These are phyloP conservation scores for Trichoderma harzianum DNA, from an alignment of 2,329 filamentous ascomycete species.

Conservation along the genomic window DNA sequence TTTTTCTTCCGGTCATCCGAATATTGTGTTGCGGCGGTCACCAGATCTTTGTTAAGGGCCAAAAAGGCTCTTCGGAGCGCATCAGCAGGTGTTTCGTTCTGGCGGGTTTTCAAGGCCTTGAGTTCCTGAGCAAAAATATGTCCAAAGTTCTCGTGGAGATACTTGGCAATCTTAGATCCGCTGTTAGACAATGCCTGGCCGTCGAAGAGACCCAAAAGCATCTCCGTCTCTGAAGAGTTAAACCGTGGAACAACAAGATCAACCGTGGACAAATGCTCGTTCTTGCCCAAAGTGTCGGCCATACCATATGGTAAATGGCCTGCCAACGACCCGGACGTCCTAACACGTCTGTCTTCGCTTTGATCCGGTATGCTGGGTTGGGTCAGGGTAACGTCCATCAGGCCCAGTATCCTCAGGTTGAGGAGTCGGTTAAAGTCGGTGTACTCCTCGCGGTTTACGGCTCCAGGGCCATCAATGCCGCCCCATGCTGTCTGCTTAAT, in stretches of 20 bases:
- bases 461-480: slow-evolving; percentile 47
- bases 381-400: slow-evolving; percentile 97
- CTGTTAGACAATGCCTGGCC: slow-evolving; percentile 84
- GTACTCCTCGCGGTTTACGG: slow-evolving; percentile 60
- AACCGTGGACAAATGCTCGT: slow-evolving; percentile 92
- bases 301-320: slow-evolving; percentile 93
- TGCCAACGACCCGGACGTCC: slow-evolving; percentile 92
- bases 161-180: slow-evolving; percentile 95
- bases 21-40: slow-evolving; percentile 76
- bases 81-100: slow-evolving; percentile 73
- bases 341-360: slow-evolving; percentile 88
- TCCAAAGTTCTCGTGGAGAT: slow-evolving; percentile 92
- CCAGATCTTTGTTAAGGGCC: slow-evolving; percentile 88
- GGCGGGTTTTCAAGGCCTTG: slow-evolving; percentile 63
- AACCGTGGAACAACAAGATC: slow-evolving; percentile 94
- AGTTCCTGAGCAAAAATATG: slow-evolving; percentile 80
- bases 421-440: slow-evolving; percentile 85
- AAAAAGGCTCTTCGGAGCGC: slow-evolving; percentile 85
- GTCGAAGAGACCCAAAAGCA: slow-evolving; percentile 91
- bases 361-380: slow-evolving; percentile 92
- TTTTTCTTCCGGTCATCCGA: slow-evolving; percentile 68
- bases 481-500: slow-evolving; percentile 62
- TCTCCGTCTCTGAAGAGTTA: slow-evolving; percentile 84
- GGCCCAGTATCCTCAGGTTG: slow-evolving; percentile 80
- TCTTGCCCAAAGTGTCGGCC: slow-evolving; percentile 90